These are phyloP conservation scores for Isatis tinctoria DNA, from an alignment of 345 rosid genomes.

Conservation along the genomic window DNA sequence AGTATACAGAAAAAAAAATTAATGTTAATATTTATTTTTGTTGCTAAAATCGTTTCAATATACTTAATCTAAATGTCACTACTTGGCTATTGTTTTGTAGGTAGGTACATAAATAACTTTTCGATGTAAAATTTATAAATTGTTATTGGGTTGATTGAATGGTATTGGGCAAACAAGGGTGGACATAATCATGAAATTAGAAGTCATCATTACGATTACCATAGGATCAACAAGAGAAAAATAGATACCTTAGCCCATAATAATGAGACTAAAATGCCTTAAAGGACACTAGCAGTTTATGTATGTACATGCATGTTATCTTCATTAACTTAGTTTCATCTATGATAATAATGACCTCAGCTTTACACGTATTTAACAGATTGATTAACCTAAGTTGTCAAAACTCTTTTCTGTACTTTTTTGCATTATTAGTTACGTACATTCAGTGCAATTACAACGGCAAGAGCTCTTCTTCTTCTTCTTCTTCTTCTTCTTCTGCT, in stretches of 20 bases:
- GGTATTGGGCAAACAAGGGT: conserved; percentile 1
- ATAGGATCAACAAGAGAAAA: conserved; percentile 2
- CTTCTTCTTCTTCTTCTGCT: neutral
- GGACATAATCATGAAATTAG: conserved; percentile 25
- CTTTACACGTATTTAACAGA: conserved; percentile 33
- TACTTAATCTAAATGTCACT: neutral
- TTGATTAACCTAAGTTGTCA: neutral
- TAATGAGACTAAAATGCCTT: conserved; percentile 6
- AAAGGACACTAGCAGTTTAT: conserved; percentile 8
- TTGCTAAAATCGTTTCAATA: neutral
- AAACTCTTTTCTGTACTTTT: conserved; percentile 4
- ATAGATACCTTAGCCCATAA: conserved; percentile 1
- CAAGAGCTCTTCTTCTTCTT: conserved; percentile 13
- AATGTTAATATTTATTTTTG: neutral
- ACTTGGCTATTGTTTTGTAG: neutral
- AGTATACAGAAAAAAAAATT: neutral
- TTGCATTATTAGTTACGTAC: conserved; percentile 25
- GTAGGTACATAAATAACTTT: neutral
- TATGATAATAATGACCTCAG: conserved; percentile 18
- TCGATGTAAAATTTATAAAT: neutral
- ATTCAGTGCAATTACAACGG: conserved; percentile 7
- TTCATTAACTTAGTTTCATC: conserved; percentile 2
- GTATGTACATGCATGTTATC: conserved; percentile 20
- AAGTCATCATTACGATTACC: conserved; percentile 16
- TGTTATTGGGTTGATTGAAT: neutral